Conservation (phyloP, 2,329 filamentous ascomycete species). For the Arachnomyces sp. region DNA sequence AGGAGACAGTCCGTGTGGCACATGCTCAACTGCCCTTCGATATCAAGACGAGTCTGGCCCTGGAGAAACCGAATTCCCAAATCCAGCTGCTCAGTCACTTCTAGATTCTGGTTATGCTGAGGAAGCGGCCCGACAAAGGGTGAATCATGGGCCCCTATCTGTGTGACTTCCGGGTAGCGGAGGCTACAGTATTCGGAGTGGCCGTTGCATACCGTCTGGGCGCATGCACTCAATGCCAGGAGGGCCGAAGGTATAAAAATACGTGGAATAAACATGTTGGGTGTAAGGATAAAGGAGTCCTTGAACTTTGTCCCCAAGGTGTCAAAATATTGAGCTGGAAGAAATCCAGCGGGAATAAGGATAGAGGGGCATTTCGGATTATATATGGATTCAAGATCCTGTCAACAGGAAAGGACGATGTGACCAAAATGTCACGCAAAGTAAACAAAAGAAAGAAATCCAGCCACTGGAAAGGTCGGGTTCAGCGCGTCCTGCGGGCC, state of each 20-base stretch:
- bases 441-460: too few species aligned
- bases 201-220: slow-evolving; percentile 47
- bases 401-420: too few species aligned
- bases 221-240: slow-evolving; percentile 6
- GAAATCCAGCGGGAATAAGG: too few species aligned
- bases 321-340: too few species aligned
- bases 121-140: slow-evolving; percentile 53
- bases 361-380: too few species aligned
- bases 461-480: too few species aligned
- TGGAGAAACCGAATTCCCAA: slow-evolving; percentile 59
- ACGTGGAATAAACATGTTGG: background rate
- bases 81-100: slow-evolving; percentile 51
- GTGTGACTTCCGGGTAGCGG: slow-evolving; percentile 53
- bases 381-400: too few species aligned
- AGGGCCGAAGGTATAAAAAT: background rate
- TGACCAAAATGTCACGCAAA: too few species aligned
- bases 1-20: slow-evolving; percentile 59
- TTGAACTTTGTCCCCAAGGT: too few species aligned
- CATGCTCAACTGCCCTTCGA: slow-evolving; percentile 46
- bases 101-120: slow-evolving; percentile 54
- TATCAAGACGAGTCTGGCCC: slow-evolving; percentile 52
- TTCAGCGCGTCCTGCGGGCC: too few species aligned
- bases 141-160: slow-evolving; percentile 58
- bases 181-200: slow-evolving; percentile 48
- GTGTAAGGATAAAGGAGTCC: too few species aligned